Evolutionary conservation across 1,284 basidiomycete genomes (phyloP).

Genomic region (Rhodotorula mucilaginosa): DNA sequence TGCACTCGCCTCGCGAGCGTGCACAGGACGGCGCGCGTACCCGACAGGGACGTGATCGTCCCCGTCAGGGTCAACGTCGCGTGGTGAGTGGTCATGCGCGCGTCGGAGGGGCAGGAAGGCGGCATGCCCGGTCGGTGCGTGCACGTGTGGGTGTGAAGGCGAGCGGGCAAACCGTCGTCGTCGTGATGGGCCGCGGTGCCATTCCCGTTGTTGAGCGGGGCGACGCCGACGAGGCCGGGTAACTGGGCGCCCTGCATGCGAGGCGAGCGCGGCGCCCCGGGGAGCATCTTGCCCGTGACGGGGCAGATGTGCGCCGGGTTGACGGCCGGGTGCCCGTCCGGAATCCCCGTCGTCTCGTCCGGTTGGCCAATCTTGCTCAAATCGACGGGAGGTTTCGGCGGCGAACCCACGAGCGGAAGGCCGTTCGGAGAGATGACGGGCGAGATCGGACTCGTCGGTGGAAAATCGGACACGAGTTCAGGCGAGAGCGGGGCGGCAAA

Average conservation of each 20-base stretch:
- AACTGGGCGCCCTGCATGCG: neutral
- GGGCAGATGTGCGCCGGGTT: slow-evolving; percentile 26
- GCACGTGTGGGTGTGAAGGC: neutral
- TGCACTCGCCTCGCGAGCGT: slow-evolving; percentile 60
- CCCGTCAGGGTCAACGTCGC: slow-evolving; percentile 65
- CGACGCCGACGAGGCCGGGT: too few species aligned
- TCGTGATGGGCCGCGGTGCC: neutral
- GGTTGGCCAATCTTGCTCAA: neutral
- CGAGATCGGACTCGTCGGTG: neutral
- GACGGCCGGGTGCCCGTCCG: slow-evolving; percentile 28
- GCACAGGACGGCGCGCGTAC: slow-evolving; percentile 66
- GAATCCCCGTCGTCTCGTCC: slow-evolving; percentile 23
- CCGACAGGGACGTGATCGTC: slow-evolving; percentile 75
- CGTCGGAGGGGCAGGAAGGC: neutral
- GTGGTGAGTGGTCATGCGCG: slow-evolving; percentile 29
- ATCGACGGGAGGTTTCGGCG: neutral
- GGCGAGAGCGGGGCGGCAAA: slow-evolving; percentile 3
- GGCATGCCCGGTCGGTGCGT: slow-evolving; percentile 12
- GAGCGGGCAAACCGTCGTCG: neutral
- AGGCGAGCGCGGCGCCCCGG: neutral
- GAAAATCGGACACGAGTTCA: slow-evolving; percentile 4
- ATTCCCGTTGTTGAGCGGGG: neutral
- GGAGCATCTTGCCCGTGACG: slow-evolving; percentile 11
- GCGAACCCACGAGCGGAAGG: neutral
- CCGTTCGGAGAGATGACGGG: neutral